A percentile compares a stretch with the other conserved stretches of the same genome.
Conservation (phyloP, 768 basidiomycete genomes). For the Tylopilus cervinicoccineus region DNA sequence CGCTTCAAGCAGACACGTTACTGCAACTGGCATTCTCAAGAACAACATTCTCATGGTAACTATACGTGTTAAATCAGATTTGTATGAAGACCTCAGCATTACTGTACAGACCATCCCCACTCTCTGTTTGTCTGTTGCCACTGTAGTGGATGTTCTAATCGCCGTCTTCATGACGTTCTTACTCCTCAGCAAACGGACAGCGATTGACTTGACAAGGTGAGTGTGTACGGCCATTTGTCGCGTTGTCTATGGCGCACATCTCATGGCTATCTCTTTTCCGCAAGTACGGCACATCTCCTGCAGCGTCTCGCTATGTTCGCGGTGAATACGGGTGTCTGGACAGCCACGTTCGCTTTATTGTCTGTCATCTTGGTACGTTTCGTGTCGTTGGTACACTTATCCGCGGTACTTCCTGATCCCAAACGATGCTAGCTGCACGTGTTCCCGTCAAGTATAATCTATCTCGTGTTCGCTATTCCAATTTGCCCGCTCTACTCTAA, state of each 20-base stretch:
- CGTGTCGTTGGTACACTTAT: no score
- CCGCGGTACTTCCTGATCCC: no score
- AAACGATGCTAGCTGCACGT: no score
- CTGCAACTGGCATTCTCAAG: neutral
- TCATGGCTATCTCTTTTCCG: no score
- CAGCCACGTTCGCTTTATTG: constrained; percentile 38
- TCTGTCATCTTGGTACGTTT: constrained; percentile 5
- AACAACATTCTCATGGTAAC: neutral
- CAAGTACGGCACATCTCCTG: constrained; percentile 7
- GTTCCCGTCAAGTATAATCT: no score
- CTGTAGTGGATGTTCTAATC: constrained; percentile 10
- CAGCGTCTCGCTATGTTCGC: constrained; percentile 13
- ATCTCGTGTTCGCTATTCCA: neutral
- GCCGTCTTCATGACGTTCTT: constrained; percentile 10
- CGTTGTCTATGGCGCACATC: no score
- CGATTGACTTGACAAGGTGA: neutral
- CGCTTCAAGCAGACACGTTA: neutral
- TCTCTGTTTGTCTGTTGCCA: neutral
- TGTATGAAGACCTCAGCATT: neutral
- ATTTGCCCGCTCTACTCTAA: neutral
- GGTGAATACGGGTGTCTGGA: constrained; percentile 37
- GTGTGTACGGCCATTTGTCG: neutral
- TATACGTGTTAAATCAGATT: neutral
- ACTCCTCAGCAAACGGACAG: neutral
- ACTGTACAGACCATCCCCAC: neutral